Evolutionary conservation across 2,329 filamentous ascomycete genomes (phyloP).

Genomic region (Cyphellophora europaea): DNA sequence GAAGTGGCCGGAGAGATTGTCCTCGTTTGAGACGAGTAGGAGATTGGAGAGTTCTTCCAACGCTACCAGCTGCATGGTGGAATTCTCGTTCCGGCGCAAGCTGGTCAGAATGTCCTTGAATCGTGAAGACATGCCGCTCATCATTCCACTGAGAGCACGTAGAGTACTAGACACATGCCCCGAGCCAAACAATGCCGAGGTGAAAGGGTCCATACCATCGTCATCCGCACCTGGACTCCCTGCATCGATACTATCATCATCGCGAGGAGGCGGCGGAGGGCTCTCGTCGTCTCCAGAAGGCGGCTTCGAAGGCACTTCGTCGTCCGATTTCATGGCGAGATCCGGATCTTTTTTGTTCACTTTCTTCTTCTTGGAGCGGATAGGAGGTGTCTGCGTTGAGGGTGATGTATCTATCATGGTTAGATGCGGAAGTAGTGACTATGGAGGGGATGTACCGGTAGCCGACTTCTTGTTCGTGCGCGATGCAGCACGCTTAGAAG

Average conservation of each 20-base stretch:
- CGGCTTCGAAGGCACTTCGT: slow-evolving; percentile 35
- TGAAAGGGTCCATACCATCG: slow-evolving; percentile 53
- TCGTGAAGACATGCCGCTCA: slow-evolving; percentile 72
- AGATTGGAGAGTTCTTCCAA: slow-evolving; percentile 90
- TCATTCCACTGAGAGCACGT: slow-evolving; percentile 81
- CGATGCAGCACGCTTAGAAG: slow-evolving; percentile 59
- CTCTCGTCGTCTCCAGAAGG: slow-evolving; percentile 30
- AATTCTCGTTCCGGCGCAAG: slow-evolving; percentile 74
- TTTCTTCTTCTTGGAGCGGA: slow-evolving; percentile 45
- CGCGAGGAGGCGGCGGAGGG: slow-evolving; percentile 39
- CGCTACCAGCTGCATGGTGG: slow-evolving; percentile 80
- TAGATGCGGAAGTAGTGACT: slow-evolving; percentile 25
- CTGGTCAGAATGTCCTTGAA: slow-evolving; percentile 69
- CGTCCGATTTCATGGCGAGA: slow-evolving; percentile 62
- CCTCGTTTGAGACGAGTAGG: slow-evolving; percentile 87
- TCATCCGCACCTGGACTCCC: slow-evolving; percentile 43
- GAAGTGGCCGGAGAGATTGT: slow-evolving; percentile 91
- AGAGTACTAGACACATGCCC: slow-evolving; percentile 69
- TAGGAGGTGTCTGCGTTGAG: slow-evolving; percentile 23
- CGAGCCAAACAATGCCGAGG: slow-evolving; percentile 52
- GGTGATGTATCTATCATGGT: slow-evolving; percentile 28
- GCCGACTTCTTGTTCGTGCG: slow-evolving; percentile 58
- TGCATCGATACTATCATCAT: slow-evolving; percentile 58
- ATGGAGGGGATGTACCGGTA: slow-evolving; percentile 25
- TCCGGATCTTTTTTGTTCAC: slow-evolving; percentile 51